Conservation (phyloP, 192 early-diverging fungal genomes). For the Gonapodya prolifera region DNA sequence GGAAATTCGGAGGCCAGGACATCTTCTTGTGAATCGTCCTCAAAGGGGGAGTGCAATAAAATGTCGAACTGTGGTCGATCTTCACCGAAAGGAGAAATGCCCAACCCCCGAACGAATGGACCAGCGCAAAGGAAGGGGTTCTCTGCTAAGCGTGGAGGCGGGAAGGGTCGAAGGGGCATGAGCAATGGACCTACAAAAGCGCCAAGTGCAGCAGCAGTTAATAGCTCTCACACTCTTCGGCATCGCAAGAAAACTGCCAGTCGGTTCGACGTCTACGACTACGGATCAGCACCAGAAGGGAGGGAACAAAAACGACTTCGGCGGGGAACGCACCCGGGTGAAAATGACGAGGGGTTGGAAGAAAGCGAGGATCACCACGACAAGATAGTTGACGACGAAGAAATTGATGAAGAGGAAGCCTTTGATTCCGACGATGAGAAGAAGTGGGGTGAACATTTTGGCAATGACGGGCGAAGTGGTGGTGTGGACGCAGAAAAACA, state of each 20-base stretch:
- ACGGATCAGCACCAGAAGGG: not conserved
- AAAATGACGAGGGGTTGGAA: not conserved
- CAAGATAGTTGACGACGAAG: slow-evolving; percentile 61
- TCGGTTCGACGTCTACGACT: not conserved
- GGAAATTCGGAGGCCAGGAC: too few species aligned
- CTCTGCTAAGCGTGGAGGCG: too few species aligned
- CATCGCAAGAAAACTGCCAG: not conserved
- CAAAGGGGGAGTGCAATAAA: too few species aligned
- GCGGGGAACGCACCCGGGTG: not conserved
- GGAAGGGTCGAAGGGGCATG: too few species aligned
- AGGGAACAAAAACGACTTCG: not conserved
- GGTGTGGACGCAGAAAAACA: not conserved
- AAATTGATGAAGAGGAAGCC: slow-evolving; percentile 83
- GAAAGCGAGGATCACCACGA: not conserved
- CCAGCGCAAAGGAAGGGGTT: too few species aligned
- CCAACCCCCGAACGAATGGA: too few species aligned
- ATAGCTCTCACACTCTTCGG: not conserved
- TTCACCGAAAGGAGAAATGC: too few species aligned
- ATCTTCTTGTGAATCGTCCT: too few species aligned
- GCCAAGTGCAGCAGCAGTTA: too few species aligned
- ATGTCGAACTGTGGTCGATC: too few species aligned
- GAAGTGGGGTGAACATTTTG: slow-evolving; percentile 61
- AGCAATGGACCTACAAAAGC: too few species aligned
- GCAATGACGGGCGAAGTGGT: slow-evolving; percentile 18
- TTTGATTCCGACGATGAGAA: slow-evolving; percentile 79